phyloP scores from a whole-genome alignment of 176 grass and related monocot genomes.

The Oryza australiensis region DNA sequence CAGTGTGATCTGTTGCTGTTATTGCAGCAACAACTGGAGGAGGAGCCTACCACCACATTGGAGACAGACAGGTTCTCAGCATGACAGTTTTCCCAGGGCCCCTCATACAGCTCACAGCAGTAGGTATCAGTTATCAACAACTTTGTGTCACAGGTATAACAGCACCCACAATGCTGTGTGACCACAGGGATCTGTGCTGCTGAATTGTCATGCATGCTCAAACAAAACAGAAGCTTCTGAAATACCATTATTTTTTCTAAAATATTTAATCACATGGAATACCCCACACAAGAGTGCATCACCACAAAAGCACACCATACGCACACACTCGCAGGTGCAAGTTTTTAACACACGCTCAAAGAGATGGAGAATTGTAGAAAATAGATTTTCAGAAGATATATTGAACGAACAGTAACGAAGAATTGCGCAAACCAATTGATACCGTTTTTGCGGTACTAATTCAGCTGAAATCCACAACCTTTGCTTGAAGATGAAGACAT shows the following conservation, averaged over 20 bases:
- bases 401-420: neutral
- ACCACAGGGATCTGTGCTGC: neutral
- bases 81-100: neutral
- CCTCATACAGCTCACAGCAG: slow-evolving; percentile 25
- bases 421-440: neutral
- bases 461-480: neutral
- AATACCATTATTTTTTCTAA: neutral
- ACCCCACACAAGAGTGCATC: too few species aligned
- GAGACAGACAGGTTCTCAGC: neutral
- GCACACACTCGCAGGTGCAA: too few species aligned
- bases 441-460: neutral
- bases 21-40: slow-evolving; percentile 10
- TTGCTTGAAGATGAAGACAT: neutral
- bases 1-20: neutral
- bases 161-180: neutral
- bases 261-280: neutral
- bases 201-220: neutral
- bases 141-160: neutral
- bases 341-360: neutral
- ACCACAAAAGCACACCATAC: too few species aligned
- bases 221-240: slow-evolving; percentile 19
- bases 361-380: neutral
- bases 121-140: neutral
- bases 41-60: neutral
- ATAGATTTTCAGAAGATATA: neutral